Percentiles rank a stretch among this genome's conserved stretches.
phyloP scores from a whole-genome alignment of 495 filamentous ascomycete genomes.

The Xanthoparmelia taractica region DNA sequence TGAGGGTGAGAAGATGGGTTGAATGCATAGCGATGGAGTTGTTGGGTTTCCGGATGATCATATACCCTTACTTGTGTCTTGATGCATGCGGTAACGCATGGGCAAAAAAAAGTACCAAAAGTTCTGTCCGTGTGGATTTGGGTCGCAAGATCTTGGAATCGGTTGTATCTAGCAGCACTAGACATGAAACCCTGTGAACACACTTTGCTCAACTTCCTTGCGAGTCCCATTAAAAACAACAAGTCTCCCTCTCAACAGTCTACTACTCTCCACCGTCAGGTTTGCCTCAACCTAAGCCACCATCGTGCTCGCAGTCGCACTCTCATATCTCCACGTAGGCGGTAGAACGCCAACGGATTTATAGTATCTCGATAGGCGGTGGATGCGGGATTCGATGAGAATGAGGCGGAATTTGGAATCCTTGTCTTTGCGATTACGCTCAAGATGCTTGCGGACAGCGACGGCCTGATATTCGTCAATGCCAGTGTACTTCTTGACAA shows the following conservation, averaged over 20 bases:
- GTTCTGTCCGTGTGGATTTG: not conserved
- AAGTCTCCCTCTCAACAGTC: not conserved
- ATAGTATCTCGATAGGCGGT: constrained; percentile 95
- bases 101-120: not conserved
- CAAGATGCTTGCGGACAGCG: constrained; percentile 99
- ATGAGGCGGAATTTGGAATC: constrained; percentile 99
- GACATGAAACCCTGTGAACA: not conserved
- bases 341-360: constrained; percentile 97
- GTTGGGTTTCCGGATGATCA: not conserved
- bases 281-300: constrained; percentile 36
- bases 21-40: constrained; percentile 19
- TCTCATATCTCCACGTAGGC: constrained; percentile 97
- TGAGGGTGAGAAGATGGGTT: not conserved
- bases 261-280: not conserved
- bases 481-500: too few relatives aligned
- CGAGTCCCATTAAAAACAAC: not conserved
- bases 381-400: constrained; percentile 99
- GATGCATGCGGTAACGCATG: not conserved
- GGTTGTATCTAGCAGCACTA: constrained; percentile 10
- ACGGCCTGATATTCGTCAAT: constrained; percentile 55
- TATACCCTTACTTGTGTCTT: constrained; percentile 2
- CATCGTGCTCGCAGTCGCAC: constrained; percentile 49
- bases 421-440: constrained; percentile 99
- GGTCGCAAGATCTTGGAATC: not conserved
- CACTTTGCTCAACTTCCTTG: not conserved